Evolutionary conservation across 345 rosid genomes (phyloP).

Genomic region (Hibiscus trionum): DNA sequence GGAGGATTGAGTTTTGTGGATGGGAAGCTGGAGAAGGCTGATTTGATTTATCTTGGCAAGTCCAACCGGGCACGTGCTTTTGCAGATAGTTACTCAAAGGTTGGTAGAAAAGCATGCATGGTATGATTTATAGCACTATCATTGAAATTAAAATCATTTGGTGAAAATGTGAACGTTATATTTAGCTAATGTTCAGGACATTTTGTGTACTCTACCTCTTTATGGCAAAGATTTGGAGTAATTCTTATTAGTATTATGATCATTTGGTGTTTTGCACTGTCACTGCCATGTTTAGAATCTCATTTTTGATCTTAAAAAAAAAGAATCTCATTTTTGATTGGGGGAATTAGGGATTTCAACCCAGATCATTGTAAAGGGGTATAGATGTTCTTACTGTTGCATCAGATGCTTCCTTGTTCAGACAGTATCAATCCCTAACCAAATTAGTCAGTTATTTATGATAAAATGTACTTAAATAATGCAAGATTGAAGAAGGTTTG

Average conservation of each 20-base stretch:
- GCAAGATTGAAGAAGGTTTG: not conserved
- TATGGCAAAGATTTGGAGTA: not conserved
- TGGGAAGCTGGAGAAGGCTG: constrained; percentile 77
- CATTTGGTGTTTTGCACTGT: not conserved
- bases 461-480: not conserved
- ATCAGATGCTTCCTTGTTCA: not conserved
- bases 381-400: no score
- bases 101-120: constrained; percentile 20
- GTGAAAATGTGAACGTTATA: not conserved
- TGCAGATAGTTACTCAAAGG: constrained; percentile 97
- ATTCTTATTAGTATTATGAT: not conserved
- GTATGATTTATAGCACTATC: not conserved
- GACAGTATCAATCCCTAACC: not conserved
- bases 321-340: not conserved
- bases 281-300: not conserved
- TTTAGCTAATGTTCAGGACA: not conserved
- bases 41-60: constrained; percentile 61
- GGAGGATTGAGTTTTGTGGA: constrained; percentile 72
- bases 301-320: no score
- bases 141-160: no score
- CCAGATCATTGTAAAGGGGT: not conserved
- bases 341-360: not conserved
- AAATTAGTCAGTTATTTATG: not conserved
- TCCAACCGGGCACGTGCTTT: constrained; percentile 69
- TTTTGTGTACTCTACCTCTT: not conserved